Base-by-base conservation (phyloP, 495 filamentous ascomycete species). In the Cercophora samala region DNA sequence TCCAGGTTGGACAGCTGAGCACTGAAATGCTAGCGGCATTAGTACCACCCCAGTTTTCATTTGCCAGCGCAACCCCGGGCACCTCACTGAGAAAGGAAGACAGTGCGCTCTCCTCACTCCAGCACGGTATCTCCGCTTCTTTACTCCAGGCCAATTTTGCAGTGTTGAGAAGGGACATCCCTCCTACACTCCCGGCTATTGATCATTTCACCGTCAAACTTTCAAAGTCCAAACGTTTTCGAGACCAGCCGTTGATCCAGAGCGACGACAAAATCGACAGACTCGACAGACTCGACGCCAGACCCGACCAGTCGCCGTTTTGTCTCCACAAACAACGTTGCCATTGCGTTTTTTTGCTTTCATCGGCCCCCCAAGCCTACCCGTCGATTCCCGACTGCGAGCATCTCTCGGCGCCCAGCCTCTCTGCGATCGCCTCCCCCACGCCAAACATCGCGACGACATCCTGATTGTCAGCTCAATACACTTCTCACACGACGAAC, bases 341-440 rank as follows among this genome's bases (percentile, higher is more conserved):
- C 55, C 26, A 56, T 64, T 59, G 53, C 17, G n/a, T 23, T 58
- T 69, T 62, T 58, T 29, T 60, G 64, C 62, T 63, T 42, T 25
- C 63, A 60, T 37, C 66, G 54, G 64, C 65, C 54, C 59, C 65
- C 66, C 51, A 68, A 61, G 55, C 52, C 51, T 54, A 46, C 63
- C 26, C 62, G 62, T 26, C 64, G 56, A 60, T 26, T 67, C 63
- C 66, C 60, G 60, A 68, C 71, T 58, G 68, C 65, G 53, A 70
- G 65, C 63, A 71, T 72, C 72, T 73, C 75, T 76, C 67, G 74
- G 76, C 76, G 76, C 74, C 76, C 71, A 78, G 76, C 70, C 26
- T 29, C 70, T 74, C 64, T 64, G 37, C 51, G 58, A 70, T 60
- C 68, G n/a, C 19, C 56, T 70, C 68, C 69, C 69, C 75, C 75